Evolutionary conservation across 169 alveolate genomes (phyloP).

Genomic region (Besnoitia besnoiti): DNA sequence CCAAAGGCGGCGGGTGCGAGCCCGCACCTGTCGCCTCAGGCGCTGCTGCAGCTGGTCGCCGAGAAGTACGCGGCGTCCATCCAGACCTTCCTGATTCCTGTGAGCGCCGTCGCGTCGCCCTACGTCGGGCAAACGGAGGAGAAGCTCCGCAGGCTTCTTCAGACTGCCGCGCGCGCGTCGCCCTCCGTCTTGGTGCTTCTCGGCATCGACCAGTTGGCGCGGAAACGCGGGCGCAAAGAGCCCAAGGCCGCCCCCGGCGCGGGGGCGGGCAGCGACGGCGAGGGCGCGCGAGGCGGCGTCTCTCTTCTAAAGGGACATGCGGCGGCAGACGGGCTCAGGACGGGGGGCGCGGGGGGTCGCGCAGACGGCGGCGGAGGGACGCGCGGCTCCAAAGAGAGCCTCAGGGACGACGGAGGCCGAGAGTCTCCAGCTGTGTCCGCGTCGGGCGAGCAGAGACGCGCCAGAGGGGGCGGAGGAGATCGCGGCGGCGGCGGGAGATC

Average conservation of each 20-base stretch:
- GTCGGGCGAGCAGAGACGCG: background rate
- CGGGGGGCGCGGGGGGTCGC: too few relatives aligned
- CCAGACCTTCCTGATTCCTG: constrained; percentile 12
- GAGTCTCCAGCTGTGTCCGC: too few relatives aligned
- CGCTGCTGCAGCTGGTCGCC: background rate
- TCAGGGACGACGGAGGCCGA: too few relatives aligned
- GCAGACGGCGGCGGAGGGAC: too few relatives aligned
- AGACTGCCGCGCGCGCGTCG: background rate
- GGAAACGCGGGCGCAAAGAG: background rate
- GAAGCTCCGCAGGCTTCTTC: constrained; percentile 7
- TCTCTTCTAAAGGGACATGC: too few relatives aligned
- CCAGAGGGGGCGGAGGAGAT: background rate
- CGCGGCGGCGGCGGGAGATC: background rate
- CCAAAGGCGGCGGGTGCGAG: background rate
- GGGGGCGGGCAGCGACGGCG: too few relatives aligned
- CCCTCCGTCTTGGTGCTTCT: constrained; percentile 23
- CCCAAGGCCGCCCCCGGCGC: too few relatives aligned
- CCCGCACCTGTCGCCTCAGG: background rate
- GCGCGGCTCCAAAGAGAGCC: too few relatives aligned
- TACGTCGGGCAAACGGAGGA: constrained; percentile 23
- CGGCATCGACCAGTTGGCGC: constrained; percentile 16
- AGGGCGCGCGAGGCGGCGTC: too few relatives aligned
- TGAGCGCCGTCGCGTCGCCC: background rate
- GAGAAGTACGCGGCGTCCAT: background rate
- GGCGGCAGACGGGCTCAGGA: too few relatives aligned